Conservation (phyloP, 768 basidiomycete species). For the Hericium rajendrae region DNA sequence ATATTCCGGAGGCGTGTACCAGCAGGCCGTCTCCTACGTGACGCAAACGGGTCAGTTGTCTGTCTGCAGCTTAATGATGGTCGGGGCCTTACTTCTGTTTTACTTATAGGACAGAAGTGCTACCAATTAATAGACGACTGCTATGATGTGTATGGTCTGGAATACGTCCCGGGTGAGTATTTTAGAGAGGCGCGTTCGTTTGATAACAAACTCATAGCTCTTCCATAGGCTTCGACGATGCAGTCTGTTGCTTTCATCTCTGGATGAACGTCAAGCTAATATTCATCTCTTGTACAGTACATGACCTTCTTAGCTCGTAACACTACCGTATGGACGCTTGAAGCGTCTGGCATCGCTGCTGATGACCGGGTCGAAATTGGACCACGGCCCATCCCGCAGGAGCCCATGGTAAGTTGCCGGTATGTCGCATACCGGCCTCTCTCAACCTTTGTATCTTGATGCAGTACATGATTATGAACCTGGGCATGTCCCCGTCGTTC, state of each 20-base stretch:
- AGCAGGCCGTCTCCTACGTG: slow-evolving; percentile 75
- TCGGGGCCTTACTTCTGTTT: no score
- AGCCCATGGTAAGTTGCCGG: slow-evolving; percentile 29
- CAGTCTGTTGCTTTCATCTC: background rate
- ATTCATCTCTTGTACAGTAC: slow-evolving; percentile 14
- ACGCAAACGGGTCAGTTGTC: slow-evolving; percentile 31
- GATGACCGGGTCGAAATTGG: slow-evolving; percentile 25
- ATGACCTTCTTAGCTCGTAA: slow-evolving; percentile 35
- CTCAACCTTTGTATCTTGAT: background rate
- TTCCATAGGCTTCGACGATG: slow-evolving; percentile 19
- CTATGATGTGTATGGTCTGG: background rate
- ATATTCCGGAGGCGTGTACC: slow-evolving; percentile 72
- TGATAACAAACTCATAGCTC: no score
- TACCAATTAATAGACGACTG: background rate
- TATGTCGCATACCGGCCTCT: background rate
- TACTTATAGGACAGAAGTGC: background rate
- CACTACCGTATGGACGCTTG: slow-evolving; percentile 29
- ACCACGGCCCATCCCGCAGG: slow-evolving; percentile 28
- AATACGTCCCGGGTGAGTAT: background rate
- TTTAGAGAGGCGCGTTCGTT: no score
- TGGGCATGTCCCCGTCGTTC: slow-evolving; percentile 54
- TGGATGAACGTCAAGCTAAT: no score
- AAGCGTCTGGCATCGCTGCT: slow-evolving; percentile 24
- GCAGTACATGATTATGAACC: slow-evolving; percentile 44
- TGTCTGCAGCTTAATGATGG: no score